A percentile compares a stretch with the other conserved stretches of the same genome.
phyloP scores from a whole-genome alignment of 768 basidiomycete genomes.

The Boletus subparvulus region DNA sequence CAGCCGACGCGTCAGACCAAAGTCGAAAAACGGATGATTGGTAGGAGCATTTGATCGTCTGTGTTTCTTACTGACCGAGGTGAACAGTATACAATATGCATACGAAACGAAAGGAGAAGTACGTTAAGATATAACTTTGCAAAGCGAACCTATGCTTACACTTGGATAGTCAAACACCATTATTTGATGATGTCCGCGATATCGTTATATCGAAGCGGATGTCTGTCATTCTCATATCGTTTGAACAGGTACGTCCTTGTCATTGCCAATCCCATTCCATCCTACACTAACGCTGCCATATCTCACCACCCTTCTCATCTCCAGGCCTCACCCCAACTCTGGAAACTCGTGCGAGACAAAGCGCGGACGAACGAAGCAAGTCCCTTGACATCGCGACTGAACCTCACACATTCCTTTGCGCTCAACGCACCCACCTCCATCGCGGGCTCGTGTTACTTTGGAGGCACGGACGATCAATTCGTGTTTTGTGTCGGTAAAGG shows the following conservation, averaged over 20 bases:
- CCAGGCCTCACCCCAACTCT: conserved; percentile 71
- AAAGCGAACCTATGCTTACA: not conserved
- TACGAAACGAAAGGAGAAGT: conserved; percentile 47
- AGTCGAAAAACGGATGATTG: conserved; percentile 52
- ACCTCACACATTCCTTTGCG: conserved; percentile 61
- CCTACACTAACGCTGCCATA: too few relatives aligned
- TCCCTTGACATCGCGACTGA: conserved; percentile 22
- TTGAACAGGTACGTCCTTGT: conserved; percentile 23
- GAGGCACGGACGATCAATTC: conserved; percentile 72
- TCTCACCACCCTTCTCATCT: not conserved
- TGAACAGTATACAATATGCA: conserved; percentile 48
- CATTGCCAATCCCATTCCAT: not conserved
- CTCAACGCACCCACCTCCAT: conserved; percentile 67
- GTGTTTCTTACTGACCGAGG: not conserved
- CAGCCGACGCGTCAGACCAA: conserved; percentile 47
- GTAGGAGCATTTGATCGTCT: conserved; percentile 27
- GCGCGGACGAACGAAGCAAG: conserved; percentile 32
- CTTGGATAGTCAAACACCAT: conserved; percentile 45
- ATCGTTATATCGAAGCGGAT: conserved; percentile 46
- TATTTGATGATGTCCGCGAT: conserved; percentile 53
- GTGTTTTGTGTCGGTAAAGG: conserved; percentile 82
- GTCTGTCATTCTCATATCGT: conserved; percentile 42
- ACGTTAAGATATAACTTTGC: conserved; percentile 4
- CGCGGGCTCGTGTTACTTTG: conserved; percentile 79
- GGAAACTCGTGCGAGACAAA: conserved; percentile 62